These are phyloP conservation scores for Arxiozyma slooffiae DNA, from an alignment of 1,139 yeast genomes.

Conservation along the genomic window DNA sequence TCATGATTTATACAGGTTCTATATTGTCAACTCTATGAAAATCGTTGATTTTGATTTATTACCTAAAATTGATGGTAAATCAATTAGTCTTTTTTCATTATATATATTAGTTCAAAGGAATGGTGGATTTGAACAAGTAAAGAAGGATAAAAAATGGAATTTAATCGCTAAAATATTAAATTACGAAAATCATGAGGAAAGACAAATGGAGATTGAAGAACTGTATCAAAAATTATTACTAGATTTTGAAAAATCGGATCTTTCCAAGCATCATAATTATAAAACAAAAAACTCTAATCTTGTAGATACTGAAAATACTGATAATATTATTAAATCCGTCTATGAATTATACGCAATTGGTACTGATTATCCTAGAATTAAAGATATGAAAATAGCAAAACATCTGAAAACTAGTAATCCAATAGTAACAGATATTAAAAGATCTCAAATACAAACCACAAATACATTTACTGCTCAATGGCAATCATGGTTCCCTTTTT, in stretches of 20 bases:
- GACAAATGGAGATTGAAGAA: not conserved
- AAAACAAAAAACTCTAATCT: not conserved
- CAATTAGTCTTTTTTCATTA: conserved; percentile 45
- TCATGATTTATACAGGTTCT: conserved; percentile 30
- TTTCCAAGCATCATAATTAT: not conserved
- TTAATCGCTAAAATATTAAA: conserved; percentile 44
- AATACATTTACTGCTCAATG: conserved; percentile 27
- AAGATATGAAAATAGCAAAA: conserved; percentile 38
- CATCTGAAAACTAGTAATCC: conserved; percentile 39
- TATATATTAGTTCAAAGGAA: conserved; percentile 43
- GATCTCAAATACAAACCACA: conserved; percentile 27
- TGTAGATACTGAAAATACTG: not conserved
- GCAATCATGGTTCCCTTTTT: conserved; percentile 25
- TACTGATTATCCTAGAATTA: conserved; percentile 37
- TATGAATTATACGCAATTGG: conserved; percentile 39
- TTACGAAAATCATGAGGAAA: not conserved
- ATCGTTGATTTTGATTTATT: conserved; percentile 21
- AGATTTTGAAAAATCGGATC: not conserved
- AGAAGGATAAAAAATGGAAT: conserved; percentile 50
- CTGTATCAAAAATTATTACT: not conserved
- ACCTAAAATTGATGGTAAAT: conserved; percentile 52
- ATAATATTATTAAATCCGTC: not conserved
- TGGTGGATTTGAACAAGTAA: conserved; percentile 52
- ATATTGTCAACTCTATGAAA: conserved; percentile 17
- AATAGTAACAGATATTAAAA: conserved; percentile 19